Base-by-base conservation (phyloP, 768 basidiomycete genomes). In the Exsudoporus frostii region DNA sequence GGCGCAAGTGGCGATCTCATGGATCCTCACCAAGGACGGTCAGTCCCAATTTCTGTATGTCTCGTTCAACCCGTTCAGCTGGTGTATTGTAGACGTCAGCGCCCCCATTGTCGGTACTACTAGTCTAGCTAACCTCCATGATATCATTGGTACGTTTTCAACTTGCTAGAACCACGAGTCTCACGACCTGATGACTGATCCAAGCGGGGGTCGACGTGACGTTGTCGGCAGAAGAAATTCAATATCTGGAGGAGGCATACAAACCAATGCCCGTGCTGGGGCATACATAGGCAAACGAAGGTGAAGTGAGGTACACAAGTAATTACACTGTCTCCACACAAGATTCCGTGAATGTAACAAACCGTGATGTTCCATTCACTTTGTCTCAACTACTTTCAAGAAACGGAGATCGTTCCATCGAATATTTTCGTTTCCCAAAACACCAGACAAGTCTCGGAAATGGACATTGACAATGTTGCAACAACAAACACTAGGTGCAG, bases 91-190 rank as follows among this genome's bases (percentile, higher is more conserved):
- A 72, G 68, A 51, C 17, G 70, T 79, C 15, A 72, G 69, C 4
- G 75, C 76, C 4, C 78, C 79, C 10, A 76, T 78, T 30, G 65
- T 79, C 8, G 79, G 78, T 3, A 71, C 72, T 3, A 79, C 75
- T 1, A 75, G 64, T 43, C 39, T 74, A 15, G 64, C 74, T 42
- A 72, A 74, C 32, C 58, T 79, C 20, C 64, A 67, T 30, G 78
- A 78, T 32, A 64, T 74, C 48, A 70, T 78, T 39, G 73, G 72
- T 71, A 36, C 14, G 70, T 57, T 40, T 9, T 50, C 5, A 29
- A 15, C 30, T 43, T 14, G 10, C 22, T 7, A 43, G 25, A 22
- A 34, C 10, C 3, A 2, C 34, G 14, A 38, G n/a, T 38, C 33
- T 4, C 13, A 29, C 17, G 43, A 48, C 17, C 46, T 66, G 19